Evolutionary conservation across 2,329 filamentous ascomycete species (phyloP), one percentile per base, ranked within the genome.

Genomic region (Lachnellula arida): DNA sequence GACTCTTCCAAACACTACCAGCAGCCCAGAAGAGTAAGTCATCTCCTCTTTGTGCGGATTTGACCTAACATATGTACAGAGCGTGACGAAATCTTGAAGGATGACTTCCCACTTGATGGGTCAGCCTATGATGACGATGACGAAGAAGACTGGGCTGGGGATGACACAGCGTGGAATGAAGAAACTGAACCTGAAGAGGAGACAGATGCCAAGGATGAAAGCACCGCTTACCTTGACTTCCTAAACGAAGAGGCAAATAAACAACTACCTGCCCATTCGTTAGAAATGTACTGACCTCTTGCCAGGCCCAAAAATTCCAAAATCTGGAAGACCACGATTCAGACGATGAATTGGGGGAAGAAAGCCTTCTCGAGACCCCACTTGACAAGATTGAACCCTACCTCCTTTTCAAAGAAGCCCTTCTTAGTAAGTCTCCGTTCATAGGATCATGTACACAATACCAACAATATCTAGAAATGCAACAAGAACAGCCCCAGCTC

Each of bases 321-420:
- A 81, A 85, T 17, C 80, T 87, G 28, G 79, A 81, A 34, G 81
- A 82, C 15, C 84, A 86, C 25, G 82, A 87, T 49, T 90, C 90
- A 1, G 89, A 92, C 25, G 91, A 96, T 54, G 92, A 96, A 53
- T 86, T 97, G 46, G 84, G 95, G 17, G 93, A 97, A 72, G 94
- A 97, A 67, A 93, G 92, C 71, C 78, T 97, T 51, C 82, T 99
- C 2, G 94, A 99, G 73, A 96, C 93, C 12, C 92, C 93, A 15
- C 80, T 99, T 23, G 94, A 99, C 73, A 94, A 94, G 75, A 81
- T 99, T 60, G 94, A 99, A 74, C 92, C 93, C 2, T 99, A 99
- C 68, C 82, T 86, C 70, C 78, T 96, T 60, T 97, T 99, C 81
- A 88, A 91, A 71, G 79, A 82, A 59, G 86, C 89, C 17, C 77